phyloP scores from a whole-genome alignment of 495 filamentous ascomycete genomes.

The Monascus purpureus region DNA sequence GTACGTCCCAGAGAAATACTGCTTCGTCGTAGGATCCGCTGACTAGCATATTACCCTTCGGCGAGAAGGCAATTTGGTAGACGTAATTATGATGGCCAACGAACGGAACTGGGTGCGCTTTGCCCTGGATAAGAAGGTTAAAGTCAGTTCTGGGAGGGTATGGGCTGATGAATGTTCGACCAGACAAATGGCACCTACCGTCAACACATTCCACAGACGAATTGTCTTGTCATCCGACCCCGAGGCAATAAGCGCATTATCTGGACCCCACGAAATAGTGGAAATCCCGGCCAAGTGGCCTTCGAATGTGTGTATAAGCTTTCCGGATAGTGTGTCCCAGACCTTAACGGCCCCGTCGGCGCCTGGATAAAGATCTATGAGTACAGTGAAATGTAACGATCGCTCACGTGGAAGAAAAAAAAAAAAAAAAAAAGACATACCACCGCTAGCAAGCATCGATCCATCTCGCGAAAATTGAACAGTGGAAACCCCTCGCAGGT shows the following conservation, averaged over 20 bases:
- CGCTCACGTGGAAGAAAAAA: not conserved
- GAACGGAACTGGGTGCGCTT: conserved; percentile 50
- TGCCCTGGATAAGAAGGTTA: conserved; percentile 23
- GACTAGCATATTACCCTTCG: conserved; percentile 91
- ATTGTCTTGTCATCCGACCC: conserved; percentile 96
- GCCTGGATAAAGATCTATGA: conserved; percentile 24
- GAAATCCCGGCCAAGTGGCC: conserved; percentile 88
- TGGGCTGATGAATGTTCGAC: too few species aligned
- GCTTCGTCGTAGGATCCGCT: conserved; percentile 95
- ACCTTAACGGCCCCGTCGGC: conserved; percentile 82
- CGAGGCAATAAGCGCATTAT: conserved; percentile 71
- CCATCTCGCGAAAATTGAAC: conserved; percentile 87
- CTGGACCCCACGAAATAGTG: conserved; percentile 80
- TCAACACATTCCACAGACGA: conserved; percentile 75
- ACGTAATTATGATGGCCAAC: conserved; percentile 92
- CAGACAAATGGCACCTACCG: too few species aligned
- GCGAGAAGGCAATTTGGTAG: conserved; percentile 82
- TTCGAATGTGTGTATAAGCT: conserved; percentile 72
- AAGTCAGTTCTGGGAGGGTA: too few species aligned
- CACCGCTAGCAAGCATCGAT: conserved; percentile 75
- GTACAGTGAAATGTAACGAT: not conserved
- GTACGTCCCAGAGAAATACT: conserved; percentile 90
- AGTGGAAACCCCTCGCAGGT: conserved; percentile 64
- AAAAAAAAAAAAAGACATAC: conserved; percentile 25
- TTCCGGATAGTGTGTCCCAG: conserved; percentile 70